These are phyloP conservation scores for Lignosus rhinocerotis DNA, from an alignment of 1,284 basidiomycete genomes.

Conservation along the genomic window DNA sequence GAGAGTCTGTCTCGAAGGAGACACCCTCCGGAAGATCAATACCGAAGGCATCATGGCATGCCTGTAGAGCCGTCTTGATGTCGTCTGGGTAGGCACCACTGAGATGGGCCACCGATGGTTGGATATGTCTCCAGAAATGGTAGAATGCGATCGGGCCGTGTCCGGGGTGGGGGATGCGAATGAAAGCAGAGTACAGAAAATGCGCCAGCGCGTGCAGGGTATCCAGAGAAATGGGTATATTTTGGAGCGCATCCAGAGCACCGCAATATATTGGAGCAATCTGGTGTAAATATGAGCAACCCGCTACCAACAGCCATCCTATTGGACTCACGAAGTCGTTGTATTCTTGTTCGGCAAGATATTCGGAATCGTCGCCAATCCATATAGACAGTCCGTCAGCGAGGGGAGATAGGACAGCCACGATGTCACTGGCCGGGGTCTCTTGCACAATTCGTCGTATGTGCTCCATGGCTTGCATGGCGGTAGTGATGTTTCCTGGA, in stretches of 20 bases:
- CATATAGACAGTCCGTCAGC: conserved; percentile 47
- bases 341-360: conserved; percentile 45
- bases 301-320: too few relatives aligned
- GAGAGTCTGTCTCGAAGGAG: conserved; percentile 18
- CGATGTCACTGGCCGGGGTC: conserved; percentile 27
- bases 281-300: conserved; percentile 29
- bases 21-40: conserved; percentile 9
- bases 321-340: conserved; percentile 45
- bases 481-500: conserved; percentile 26
- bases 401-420: conserved; percentile 37
- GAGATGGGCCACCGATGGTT: conserved; percentile 9
- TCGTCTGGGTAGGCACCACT: conserved; percentile 17
- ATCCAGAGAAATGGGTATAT: conserved; percentile 38
- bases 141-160: conserved; percentile 49
- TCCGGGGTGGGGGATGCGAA: conserved; percentile 44
- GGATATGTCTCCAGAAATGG: conserved; percentile 22
- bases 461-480: conserved; percentile 25
- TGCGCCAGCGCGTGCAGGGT: conserved; percentile 40
- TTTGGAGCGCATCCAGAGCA: conserved; percentile 39
- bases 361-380: conserved; percentile 48
- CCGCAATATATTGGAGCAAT: conserved; percentile 46
- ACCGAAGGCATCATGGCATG: conserved; percentile 21
- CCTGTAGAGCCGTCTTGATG: conserved; percentile 21
- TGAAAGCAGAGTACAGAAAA: conserved; percentile 50
- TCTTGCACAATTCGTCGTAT: conserved; percentile 36